Percentiles rank a stretch among this genome's conserved stretches.
These are phyloP conservation scores for Pascua sp. DNA, from an alignment of 1,284 basidiomycete genomes.

Conservation along the genomic window DNA sequence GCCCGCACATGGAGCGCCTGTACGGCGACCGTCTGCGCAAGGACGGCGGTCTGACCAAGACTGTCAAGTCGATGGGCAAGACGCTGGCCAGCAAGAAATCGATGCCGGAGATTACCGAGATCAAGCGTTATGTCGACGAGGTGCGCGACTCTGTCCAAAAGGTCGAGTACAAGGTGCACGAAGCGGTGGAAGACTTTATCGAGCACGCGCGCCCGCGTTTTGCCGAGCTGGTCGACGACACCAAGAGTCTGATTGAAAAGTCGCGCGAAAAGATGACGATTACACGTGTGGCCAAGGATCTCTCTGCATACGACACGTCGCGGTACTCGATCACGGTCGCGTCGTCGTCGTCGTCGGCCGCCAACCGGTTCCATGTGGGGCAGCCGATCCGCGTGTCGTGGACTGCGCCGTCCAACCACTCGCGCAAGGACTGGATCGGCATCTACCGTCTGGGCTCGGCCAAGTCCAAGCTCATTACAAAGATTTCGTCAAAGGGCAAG, in stretches of 20 bases:
- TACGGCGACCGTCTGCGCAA: constrained; percentile 89
- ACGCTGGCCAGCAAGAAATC: constrained; percentile 58
- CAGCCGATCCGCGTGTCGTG: constrained; percentile 83
- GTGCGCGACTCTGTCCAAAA: constrained; percentile 91
- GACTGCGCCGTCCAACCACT: constrained; percentile 82
- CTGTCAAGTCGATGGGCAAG: constrained; percentile 79
- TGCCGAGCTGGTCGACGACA: constrained; percentile 83
- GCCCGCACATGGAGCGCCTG: constrained; percentile 93
- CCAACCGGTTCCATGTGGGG: constrained; percentile 73
- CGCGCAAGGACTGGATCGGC: constrained; percentile 95
- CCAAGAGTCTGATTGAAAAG: constrained; percentile 84
- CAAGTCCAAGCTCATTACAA: constrained; percentile 74
- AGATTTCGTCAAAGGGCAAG: constrained; percentile 79
- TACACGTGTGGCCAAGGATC: constrained; percentile 76
- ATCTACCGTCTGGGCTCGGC: constrained; percentile 88
- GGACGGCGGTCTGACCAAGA: constrained; percentile 94
- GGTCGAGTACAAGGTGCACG: constrained; percentile 86
- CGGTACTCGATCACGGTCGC: constrained; percentile 69
- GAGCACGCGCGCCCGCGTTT: constrained; percentile 66
- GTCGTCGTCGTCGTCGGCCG: constrained; percentile 46
- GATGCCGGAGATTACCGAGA: constrained; percentile 69
- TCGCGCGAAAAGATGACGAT: constrained; percentile 84
- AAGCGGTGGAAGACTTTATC: constrained; percentile 87
- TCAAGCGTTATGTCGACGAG: constrained; percentile 76
- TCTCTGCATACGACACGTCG: constrained; percentile 71